These are phyloP conservation scores for Cystobasidium ongulense DNA, from an alignment of 768 basidiomycete species.

Conservation along the genomic window DNA sequence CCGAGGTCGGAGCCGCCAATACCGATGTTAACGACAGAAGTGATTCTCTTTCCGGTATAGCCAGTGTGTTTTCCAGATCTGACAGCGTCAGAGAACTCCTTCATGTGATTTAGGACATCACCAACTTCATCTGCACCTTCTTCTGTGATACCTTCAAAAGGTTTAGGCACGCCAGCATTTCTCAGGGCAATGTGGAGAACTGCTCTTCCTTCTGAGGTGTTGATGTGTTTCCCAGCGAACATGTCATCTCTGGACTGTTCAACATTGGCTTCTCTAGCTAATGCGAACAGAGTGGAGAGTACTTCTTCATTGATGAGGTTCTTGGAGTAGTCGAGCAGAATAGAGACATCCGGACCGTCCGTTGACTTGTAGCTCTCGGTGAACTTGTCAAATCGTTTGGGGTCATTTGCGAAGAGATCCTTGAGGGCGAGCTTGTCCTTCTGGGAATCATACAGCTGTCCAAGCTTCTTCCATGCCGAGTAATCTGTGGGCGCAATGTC, in stretches of 20 bases:
- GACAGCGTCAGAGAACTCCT: constrained; percentile 74
- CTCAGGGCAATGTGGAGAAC: constrained; percentile 92
- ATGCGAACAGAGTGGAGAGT: constrained; percentile 63
- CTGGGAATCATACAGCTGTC: constrained; percentile 68
- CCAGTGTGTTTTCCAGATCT: constrained; percentile 88
- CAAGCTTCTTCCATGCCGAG: constrained; percentile 80
- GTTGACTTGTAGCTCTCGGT: constrained; percentile 58
- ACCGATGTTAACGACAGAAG: constrained; percentile 93
- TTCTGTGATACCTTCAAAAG: constrained; percentile 59
- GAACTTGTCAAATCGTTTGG: constrained; percentile 76
- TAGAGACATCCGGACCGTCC: constrained; percentile 58
- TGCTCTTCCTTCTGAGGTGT: constrained; percentile 94
- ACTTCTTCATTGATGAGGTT: constrained; percentile 84
- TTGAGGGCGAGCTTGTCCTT: constrained; percentile 69
- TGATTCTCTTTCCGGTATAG: constrained; percentile 90
- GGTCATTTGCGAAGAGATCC: constrained; percentile 84
- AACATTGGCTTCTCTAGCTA: constrained; percentile 77
- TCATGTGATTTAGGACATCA: constrained; percentile 79
- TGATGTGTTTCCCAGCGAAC: constrained; percentile 94
- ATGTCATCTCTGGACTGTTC: constrained; percentile 80
- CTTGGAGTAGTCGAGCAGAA: constrained; percentile 95
- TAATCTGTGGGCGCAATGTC: constrained; percentile 57
- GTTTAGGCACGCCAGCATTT: constrained; percentile 48
- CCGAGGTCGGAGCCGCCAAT: constrained; percentile 97
- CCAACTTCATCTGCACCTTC: constrained; percentile 71